Base-by-base conservation (phyloP, 2,329 filamentous ascomycete species). In the Juglanconis sp. region DNA sequence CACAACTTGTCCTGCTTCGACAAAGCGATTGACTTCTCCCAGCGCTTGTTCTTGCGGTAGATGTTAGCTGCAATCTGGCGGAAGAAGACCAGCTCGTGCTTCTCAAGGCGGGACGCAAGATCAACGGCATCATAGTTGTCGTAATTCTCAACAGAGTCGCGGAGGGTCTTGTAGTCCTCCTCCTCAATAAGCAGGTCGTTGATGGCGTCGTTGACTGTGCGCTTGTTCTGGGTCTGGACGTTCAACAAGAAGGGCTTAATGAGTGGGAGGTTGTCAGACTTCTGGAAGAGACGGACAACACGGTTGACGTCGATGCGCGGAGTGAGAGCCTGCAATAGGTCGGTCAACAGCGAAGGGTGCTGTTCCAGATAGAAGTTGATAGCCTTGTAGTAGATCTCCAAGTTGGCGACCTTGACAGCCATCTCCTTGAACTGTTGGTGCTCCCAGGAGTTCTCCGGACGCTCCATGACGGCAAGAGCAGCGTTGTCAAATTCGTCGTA, bases 361-460 rank as follows among this genome's bases (percentile, higher is more conserved):
- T 99, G 92, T 78, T 98, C 92, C 46, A 99, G 86, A 76, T 98
- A 98, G 78, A 97, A 97, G 80, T 94, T 96, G 72, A 98, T 84
- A 34, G 91, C 92, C 57, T 94, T 91, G 83, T 99, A 99, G 81
- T 98, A 99, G 70, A 99, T 99, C 77, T 99, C 96, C 71, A 99
- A 79, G 78, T 99, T 99, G 70, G 93, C 91, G 66, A 97, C 94
- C 85, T 99, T 99, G 78, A 96, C 87, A 60, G 96, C 84, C 55
- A 96, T 98, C 73, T 99, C 96, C 83, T 99, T 99, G 87, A 99
- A 99, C 53, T 96, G 95, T 74, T 97, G 92, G 78, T 99, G 95
- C 75, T 99, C 96, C 95, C 95, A 99, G 1, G 95, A 93, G 80
- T 98, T 96, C 66, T 96, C 89, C 11, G 95, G 91, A 68, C 92